Base-by-base conservation (phyloP, 2,329 filamentous ascomycete genomes). In the Diaporthe helianthi region DNA sequence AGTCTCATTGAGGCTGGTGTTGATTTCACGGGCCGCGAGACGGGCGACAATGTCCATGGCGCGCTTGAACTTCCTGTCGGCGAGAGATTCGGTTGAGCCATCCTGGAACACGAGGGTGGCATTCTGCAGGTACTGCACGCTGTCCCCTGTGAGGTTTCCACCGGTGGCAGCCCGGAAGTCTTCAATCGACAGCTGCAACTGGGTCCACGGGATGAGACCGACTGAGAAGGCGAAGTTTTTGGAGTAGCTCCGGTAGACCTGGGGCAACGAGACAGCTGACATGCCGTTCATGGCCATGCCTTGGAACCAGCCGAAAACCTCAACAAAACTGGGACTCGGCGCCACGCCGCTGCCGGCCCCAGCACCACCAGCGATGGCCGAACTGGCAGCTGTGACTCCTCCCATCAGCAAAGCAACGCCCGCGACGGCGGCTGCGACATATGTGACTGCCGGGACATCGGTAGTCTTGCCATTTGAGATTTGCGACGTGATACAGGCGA, bases 271-370 rank as follows among this genome's bases (percentile, higher is more conserved):
- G 75, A 97, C 94, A 70, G 93, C 97, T 78, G 97, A 86, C 96
- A 98, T 98, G 73, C 96, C 94, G 80, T 96, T 98, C 84, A 96
- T 92, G 33, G 96, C 94, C 85, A 98, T 92, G 61, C 92, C 91
- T 80, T 98, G 94, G 80, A 98, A 97, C 88, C 93, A 97, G 71
- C 91, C 90, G 73, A 97, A 87, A 58, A 97, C 90, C 76, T 98
- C 93, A 53, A 86, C 86, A 78, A 98, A 98, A 65, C 91, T 93
- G 31, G 96, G 96, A 74, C 93, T 96, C 49, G 90, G 84, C 13
- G 91, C 86, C 2, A 89, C 85, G 15, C 85, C 85, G 15, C 85
- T 84, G 17, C 83, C 85, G 13, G 86, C 82, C 24, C 83, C 83
- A 55, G 86, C 86, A 69, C 84, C 84, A 54, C 88, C 83, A 31